Percentiles rank a stretch among this genome's conserved stretches.
Evolutionary conservation across 371 early-diverging fungal species (phyloP).

Genomic region (Haplosporangium sp.): DNA sequence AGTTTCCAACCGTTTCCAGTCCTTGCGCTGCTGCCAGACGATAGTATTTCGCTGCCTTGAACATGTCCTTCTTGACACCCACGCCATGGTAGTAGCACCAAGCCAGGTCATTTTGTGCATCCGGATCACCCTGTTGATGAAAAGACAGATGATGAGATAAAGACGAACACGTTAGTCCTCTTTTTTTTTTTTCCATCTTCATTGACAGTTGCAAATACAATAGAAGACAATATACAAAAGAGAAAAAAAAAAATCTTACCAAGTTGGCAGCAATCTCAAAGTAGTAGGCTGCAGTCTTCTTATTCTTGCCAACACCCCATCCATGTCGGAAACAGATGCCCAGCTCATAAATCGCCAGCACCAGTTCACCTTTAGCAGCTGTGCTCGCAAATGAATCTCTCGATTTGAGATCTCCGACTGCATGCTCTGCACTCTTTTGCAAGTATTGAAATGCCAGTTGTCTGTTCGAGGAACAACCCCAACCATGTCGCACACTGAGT

Average conservation of each 20-base stretch:
- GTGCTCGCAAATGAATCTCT: conserved; percentile 53
- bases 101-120: conserved; percentile 89
- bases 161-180: neutral
- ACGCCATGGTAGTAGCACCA: conserved; percentile 82
- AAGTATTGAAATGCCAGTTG: conserved; percentile 74
- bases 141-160: neutral
- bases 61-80: conserved; percentile 87
- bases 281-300: conserved; percentile 85
- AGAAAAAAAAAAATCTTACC: conserved; percentile 20
- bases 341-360: conserved; percentile 89
- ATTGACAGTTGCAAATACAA: neutral
- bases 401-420: conserved; percentile 70
- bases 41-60: conserved; percentile 86
- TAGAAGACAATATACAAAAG: neutral
- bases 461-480: conserved; percentile 80
- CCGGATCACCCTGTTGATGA: conserved; percentile 76
- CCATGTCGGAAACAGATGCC: conserved; percentile 90
- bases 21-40: conserved; percentile 88
- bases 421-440: conserved; percentile 83
- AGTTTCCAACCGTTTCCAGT: conserved; percentile 84
- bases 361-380: conserved; percentile 65
- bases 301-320: conserved; percentile 90
- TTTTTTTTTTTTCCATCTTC: neutral
- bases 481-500: conserved; percentile 91
- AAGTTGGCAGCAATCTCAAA: conserved; percentile 89